Evolutionary conservation across 495 filamentous ascomycete genomes (phyloP).

Genomic region (Aspergillus carlsbadensis): DNA sequence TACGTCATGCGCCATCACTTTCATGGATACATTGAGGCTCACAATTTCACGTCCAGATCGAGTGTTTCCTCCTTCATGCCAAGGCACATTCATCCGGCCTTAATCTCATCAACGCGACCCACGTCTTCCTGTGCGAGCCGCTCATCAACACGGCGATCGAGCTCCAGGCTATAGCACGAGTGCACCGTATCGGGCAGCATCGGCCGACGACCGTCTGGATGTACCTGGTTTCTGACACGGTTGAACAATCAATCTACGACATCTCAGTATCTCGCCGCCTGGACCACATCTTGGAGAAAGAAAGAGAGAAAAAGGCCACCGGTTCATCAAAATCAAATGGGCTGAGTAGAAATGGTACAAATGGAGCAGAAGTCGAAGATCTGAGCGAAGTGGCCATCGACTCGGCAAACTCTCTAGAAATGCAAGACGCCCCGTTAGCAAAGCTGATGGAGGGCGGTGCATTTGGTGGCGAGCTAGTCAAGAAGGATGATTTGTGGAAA

Average conservation of each 20-base stretch:
- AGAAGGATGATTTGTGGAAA: conserved; percentile 79
- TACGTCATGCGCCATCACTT: conserved; percentile 25
- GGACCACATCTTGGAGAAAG: conserved; percentile 63
- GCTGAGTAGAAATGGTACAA: conserved; percentile 16
- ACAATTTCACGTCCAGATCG: conserved; percentile 41
- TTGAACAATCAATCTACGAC: conserved; percentile 87
- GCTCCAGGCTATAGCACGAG: conserved; percentile 88
- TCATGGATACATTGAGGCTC: not conserved
- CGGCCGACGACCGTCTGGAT: conserved; percentile 91
- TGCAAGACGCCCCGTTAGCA: conserved; percentile 65
- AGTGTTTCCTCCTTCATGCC: conserved; percentile 87
- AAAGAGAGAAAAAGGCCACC: conserved; percentile 27
- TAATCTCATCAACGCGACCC: conserved; percentile 87
- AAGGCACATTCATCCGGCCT: conserved; percentile 84
- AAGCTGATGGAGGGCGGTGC: conserved; percentile 68
- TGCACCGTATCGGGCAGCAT: conserved; percentile 90
- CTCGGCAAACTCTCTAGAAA: conserved; percentile 76
- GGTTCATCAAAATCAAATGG: conserved; percentile 20
- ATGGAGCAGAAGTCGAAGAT: conserved; percentile 24
- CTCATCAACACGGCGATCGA: conserved; percentile 90
- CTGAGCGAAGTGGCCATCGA: conserved; percentile 64
- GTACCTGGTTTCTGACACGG: conserved; percentile 83
- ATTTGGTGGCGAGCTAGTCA: conserved; percentile 77
- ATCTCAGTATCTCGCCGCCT: conserved; percentile 76
- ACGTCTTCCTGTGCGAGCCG: conserved; percentile 94